Evolutionary conservation across 2,329 filamentous ascomycete species (phyloP), one percentile per base, ranked within the genome.

Genomic region (Aspergillus tamarii): DNA sequence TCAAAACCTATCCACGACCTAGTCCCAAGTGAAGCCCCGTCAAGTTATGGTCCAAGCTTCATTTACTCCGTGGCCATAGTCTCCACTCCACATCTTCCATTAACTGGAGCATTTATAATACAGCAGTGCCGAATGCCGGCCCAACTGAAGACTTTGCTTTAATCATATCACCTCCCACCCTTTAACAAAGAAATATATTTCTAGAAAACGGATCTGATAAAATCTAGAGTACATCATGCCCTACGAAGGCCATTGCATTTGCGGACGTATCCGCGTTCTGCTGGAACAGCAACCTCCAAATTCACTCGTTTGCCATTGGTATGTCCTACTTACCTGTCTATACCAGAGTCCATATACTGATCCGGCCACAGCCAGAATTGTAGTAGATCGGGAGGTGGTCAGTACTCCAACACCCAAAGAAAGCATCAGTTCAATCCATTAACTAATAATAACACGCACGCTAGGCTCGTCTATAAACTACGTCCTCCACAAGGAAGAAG

Each of bases 281-380:
- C 23, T 63, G 50, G 39, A 50, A 30, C 14, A 60, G 23, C 50
- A 57, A 32, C 50, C 61, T 6, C 32, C 52, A 3, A 53, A 19
- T 41, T 60, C 61, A n/a, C 45, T 64, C 7, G 11, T 43, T n/a
- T 64, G 62, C 43, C 39, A 61, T 28, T 64, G 62, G 62, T 64
- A 64, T 23, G 45, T 46, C 21, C 5, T 36, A 14, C 9, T 48
- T 34, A 3, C 12, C 28, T 10, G 10, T 3, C n/a, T 36, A 6
- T 11, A 28, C 7, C 16, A n/a, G 9, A 48, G 28, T 12, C 2
- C 21, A 30, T 23, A 39, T 39, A 30, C 16, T 53, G 14, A 53
- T 11, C 12, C n/a, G 45, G 2, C 26, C 14, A 12, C 23, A 60
- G 58, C 32, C 34, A 46, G 1, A 60, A 43, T 50, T 54, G 58